Evolutionary conservation across 1,139 yeast species (phyloP), one percentile per base, ranked within the genome.

Genomic region (Spencermartinsiella ligniputridi): DNA sequence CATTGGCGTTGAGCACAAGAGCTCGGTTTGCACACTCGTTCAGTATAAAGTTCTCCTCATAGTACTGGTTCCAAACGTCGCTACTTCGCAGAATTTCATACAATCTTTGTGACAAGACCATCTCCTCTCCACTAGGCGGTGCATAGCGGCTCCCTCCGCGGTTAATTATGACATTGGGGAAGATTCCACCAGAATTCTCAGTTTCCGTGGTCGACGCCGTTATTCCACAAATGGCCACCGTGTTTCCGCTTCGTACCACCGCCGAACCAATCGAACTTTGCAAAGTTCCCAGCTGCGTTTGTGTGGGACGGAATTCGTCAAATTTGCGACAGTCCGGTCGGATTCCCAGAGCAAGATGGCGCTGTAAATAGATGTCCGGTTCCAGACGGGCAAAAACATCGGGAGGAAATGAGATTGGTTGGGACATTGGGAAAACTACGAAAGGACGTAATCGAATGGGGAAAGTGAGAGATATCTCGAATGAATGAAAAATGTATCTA

Each of bases 71-170:
- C 11, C 29, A 12, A 16, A 38, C 9, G 29, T 38, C 41, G 30
- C 22, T 30, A 8, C 30, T 12, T 3, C 36, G 35, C 6, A 62
- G 40, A n/a, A 58, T 47, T 54, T 86, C 87, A 56, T 78, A 79
- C 25, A 87, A 58, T 47, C 72, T 71, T 62, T 87, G 95, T 2
- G 95, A 79, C 27, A 86, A 60, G 24, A 78, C 79, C 85, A 87
- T 88, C 63, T 90, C 97, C 66, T 90, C 97, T 53, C 83, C 89
- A 1, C 94, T 81, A 18, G 97, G 97, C 22, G 41, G 37, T 20
- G 54, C 46, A 17, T 50, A 48, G n/a, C 56, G 42, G 6, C 53
- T 55, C 45, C 88, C 71, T 16, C 95, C 96, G 47, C 94, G 71
- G 46, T 82, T 76, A 13, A 88, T 78, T 54, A 87, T 94, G 9